Percentiles rank a stretch among this genome's conserved stretches.
phyloP scores from a whole-genome alignment of 2,329 filamentous ascomycete species.

The Curvularia eragrostidis region DNA sequence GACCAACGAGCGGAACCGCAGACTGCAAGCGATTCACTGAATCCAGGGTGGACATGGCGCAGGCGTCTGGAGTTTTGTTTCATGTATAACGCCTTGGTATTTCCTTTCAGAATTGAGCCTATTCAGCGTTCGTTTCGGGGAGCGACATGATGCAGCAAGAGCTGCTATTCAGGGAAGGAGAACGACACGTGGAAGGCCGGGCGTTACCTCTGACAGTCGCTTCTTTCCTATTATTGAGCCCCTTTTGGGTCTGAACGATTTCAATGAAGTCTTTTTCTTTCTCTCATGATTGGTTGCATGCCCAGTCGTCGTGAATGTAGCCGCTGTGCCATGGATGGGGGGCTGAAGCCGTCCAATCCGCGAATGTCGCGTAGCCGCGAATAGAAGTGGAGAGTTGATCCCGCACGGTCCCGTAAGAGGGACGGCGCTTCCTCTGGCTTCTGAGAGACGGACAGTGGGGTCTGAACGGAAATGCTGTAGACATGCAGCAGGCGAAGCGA shows the following conservation, averaged over 20 bases:
- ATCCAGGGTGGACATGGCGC: constrained; percentile 26
- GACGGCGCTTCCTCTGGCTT: constrained; percentile 30
- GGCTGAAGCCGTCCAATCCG: constrained; percentile 50
- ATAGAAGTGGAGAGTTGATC: constrained; percentile 46
- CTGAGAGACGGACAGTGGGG: constrained; percentile 16
- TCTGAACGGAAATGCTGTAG: constrained; percentile 5
- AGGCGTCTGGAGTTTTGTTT: constrained; percentile 45
- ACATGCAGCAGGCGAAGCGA: constrained; percentile 12
- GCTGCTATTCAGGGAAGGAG: constrained; percentile 38
- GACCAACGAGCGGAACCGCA: constrained; percentile 58
- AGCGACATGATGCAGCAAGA: constrained; percentile 39
- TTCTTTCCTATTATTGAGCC: constrained; percentile 40
- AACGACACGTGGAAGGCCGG: constrained; percentile 38
- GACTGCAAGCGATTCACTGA: constrained; percentile 46
- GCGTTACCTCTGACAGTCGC: constrained; percentile 49
- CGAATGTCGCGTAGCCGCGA: constrained; percentile 50
- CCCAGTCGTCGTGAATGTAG: constrained; percentile 40
- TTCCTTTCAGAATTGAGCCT: constrained; percentile 36
- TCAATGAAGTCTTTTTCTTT: constrained; percentile 36
- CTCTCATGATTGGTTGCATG: constrained; percentile 43
- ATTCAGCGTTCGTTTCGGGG: constrained; percentile 43
- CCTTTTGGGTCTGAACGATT: constrained; percentile 39
- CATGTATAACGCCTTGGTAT: constrained; percentile 44
- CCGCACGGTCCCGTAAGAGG: constrained; percentile 42
- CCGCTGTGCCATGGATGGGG: constrained; percentile 49